Base-by-base conservation (phyloP, 306 rosid species). In the Purshia tridentata region DNA sequence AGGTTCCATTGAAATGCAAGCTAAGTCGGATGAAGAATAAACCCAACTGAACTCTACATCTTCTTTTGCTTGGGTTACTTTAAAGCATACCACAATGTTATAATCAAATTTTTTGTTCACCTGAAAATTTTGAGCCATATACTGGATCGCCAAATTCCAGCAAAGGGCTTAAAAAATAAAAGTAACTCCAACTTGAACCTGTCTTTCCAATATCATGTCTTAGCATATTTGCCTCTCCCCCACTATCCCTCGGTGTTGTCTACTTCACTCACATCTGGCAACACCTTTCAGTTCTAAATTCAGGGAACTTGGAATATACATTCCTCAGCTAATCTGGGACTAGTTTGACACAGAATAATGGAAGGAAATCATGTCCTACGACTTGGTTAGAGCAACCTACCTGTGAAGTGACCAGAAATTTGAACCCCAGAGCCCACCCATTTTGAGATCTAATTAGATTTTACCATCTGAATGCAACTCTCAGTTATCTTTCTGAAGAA, bases 251-350 rank as follows among this genome's bases (percentile, higher is more conserved):
- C 20, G 12, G 2, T 55, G 10, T 9, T 55, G 29, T 16, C 60
- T 20, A 55, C 60, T 55, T 9, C 37, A 55, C 29, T 55, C 6
- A 6, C 35, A 55, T 55, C 13, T 55, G 60, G 60, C 37, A 29
- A 55, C 35, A 55, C 60, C 37, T 55, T 35, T 55, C 60, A 20
- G 60, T 55, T 55, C 60, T 55, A 20, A 8, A 55, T 55, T 55
- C 60, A 55, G 4, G 14, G 15, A 55, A 55, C 56, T 9, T 5
- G 20, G 60, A 55, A 55, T 2, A 3, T 20, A 55, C 60, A 7
- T 20, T 55, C 14, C 13, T 55, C 14, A 55, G 60, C 37, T 20
- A 55, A 20, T 55, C 60, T 19, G 60, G 23, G 35, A 8, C 12
- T 19, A 20, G 35, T 55, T 54, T 54, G 59, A 54, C 59, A 54